Base-by-base conservation (phyloP, 495 filamentous ascomycete genomes). In the Hypomontagnella monticulosa region DNA sequence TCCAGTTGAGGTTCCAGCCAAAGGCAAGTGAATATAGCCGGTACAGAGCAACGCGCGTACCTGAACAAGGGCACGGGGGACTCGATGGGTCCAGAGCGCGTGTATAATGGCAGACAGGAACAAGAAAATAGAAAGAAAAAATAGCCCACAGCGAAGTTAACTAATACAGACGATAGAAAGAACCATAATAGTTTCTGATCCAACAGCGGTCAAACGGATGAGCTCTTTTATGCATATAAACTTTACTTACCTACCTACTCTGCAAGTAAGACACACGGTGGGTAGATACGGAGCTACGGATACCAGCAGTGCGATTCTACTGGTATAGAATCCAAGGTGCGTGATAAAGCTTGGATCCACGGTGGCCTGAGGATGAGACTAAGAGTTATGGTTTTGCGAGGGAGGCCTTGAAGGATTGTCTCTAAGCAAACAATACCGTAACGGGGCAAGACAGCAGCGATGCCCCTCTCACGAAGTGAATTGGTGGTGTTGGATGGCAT, bases 21-120 rank as follows among this genome's bases (percentile, higher is more conserved):
- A n/a, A 59, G 50, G 43, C 16, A 15, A 23, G 54, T 52, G 64
- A 62, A 71, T 66, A 71, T 73, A 73, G 68, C 71, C 68, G 71
- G 67, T n/a, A 66, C 14, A 58, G 61, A 59, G 33, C 46, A 59
- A 66, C 56, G 58, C 60, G 70, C 66, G 69, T 70, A 69, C 66
- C 53, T 63, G 42, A 47, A 57, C 48, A 36, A 63, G 61, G 55
- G 54, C 50, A 20, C 32, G 36, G 18, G 41, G 52, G 23, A 2
- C 23, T 55, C 54, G 44, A 50, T 32, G 38, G 65, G 60, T 57
- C 59, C 66, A 63, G 60, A 69, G 49, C 55, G 42, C 27, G 18
- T n/a, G n/a, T n/a, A n/a, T 20, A 62, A 38, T 15, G 32, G 30
- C 7, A 48, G 11, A 27, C 19, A 40, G 33, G 41, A 54, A 54